phyloP scores from a whole-genome alignment of 139 green algal genomes.

The Volvox africanus region DNA sequence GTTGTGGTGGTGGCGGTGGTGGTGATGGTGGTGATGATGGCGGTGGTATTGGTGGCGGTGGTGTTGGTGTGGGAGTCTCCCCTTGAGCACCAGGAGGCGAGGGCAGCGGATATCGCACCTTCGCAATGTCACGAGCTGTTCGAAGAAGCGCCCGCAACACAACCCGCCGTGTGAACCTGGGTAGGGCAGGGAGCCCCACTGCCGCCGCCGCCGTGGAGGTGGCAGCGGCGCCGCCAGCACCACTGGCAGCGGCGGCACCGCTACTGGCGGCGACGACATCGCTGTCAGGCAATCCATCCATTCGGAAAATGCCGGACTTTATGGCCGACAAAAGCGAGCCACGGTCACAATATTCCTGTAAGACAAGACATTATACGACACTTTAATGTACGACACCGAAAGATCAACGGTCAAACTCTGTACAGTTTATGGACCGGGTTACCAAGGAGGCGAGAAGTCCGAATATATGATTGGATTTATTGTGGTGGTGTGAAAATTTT shows the following conservation, averaged over 20 bases:
- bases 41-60: not conserved
- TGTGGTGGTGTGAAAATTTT: no score
- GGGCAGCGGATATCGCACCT: not conserved
- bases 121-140: slow-evolving; percentile 2
- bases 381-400: no score
- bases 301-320: slow-evolving; percentile 22
- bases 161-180: slow-evolving; percentile 7
- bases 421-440: no score
- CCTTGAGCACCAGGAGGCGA: not conserved
- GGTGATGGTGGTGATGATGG: not conserved
- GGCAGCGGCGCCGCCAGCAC: not conserved
- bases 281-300: not conserved
- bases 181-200: no score
- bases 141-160: slow-evolving; percentile 33
- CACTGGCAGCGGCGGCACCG: not conserved
- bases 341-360: slow-evolving; percentile 35
- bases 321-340: slow-evolving; percentile 19
- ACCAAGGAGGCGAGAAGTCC: no score
- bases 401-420: no score
- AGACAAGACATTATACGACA: not conserved
- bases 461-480: no score
- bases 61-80: not conserved
- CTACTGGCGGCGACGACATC: no score
- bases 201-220: not conserved
- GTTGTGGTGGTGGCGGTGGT: not conserved